Conservation (phyloP, 768 basidiomycete species). For the Russula foetens region DNA sequence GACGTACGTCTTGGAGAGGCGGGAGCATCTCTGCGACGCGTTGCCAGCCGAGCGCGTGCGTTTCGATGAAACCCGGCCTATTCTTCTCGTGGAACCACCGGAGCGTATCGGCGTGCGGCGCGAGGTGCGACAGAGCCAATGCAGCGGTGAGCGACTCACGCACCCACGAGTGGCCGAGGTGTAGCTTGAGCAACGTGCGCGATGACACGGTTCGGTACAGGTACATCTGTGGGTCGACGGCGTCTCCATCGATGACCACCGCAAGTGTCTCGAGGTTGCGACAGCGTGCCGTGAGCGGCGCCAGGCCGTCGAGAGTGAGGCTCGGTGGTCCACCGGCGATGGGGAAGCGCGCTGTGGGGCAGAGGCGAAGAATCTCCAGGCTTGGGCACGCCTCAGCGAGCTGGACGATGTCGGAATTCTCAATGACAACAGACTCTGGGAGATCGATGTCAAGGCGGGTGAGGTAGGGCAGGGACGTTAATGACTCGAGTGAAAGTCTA, state of each 20-base stretch:
- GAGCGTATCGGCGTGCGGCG: constrained; percentile 59
- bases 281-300: constrained; percentile 50
- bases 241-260: constrained; percentile 52
- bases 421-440: constrained; percentile 65
- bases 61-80: constrained; percentile 59
- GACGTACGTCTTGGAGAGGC: constrained; percentile 60
- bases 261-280: constrained; percentile 55
- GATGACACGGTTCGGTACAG: constrained; percentile 45
- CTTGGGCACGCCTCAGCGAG: constrained; percentile 57
- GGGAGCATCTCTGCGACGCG: constrained; percentile 59
- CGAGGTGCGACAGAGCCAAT: constrained; percentile 68
- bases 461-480: constrained; percentile 47
- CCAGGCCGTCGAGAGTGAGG: constrained; percentile 56
- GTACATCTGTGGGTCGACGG: constrained; percentile 39
- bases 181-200: constrained; percentile 56
- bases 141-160: constrained; percentile 60
- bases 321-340: constrained; percentile 41
- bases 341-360: constrained; percentile 61
- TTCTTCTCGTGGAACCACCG: constrained; percentile 78
- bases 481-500: constrained; percentile 52
- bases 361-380: constrained; percentile 60
- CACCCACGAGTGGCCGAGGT: constrained; percentile 70
- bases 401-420: constrained; percentile 48
- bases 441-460: constrained; percentile 68
- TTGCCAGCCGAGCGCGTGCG: constrained; percentile 63